phyloP scores from a whole-genome alignment of 2,329 filamentous ascomycete genomes.

The Phialophora expanda region DNA sequence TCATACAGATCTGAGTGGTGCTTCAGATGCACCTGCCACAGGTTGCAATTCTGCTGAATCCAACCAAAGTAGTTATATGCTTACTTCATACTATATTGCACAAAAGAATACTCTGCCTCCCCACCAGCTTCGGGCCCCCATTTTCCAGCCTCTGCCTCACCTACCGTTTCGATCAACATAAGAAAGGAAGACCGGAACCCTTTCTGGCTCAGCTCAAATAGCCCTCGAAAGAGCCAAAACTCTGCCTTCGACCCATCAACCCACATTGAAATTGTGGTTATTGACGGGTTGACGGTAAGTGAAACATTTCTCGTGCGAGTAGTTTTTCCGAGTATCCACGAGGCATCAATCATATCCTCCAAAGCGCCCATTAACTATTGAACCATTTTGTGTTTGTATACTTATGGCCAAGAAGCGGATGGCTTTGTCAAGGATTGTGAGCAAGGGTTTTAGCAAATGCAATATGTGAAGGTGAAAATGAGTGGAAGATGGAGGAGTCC shows the following conservation, averaged over 20 bases:
- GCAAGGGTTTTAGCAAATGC: neutral
- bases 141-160: neutral
- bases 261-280: neutral
- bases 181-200: neutral
- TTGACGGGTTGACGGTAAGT: neutral
- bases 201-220: neutral
- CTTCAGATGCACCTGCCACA: neutral
- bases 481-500: neutral
- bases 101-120: too few species aligned
- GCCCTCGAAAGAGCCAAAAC: neutral
- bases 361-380: neutral
- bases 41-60: too few species aligned
- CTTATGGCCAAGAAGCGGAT: neutral
- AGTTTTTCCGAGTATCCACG: neutral
- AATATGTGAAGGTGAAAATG: neutral
- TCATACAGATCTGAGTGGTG: neutral
- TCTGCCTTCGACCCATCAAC: neutral
- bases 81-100: too few species aligned
- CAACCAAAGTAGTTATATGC: too few species aligned
- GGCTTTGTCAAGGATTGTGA: neutral
- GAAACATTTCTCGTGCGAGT: neutral
- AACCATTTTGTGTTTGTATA: neutral
- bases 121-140: too few species aligned
- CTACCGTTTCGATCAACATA: neutral
- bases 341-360: neutral